Evolutionary conservation across 768 basidiomycete species (phyloP).

Genomic region (Xerocomellus amylosporus): DNA sequence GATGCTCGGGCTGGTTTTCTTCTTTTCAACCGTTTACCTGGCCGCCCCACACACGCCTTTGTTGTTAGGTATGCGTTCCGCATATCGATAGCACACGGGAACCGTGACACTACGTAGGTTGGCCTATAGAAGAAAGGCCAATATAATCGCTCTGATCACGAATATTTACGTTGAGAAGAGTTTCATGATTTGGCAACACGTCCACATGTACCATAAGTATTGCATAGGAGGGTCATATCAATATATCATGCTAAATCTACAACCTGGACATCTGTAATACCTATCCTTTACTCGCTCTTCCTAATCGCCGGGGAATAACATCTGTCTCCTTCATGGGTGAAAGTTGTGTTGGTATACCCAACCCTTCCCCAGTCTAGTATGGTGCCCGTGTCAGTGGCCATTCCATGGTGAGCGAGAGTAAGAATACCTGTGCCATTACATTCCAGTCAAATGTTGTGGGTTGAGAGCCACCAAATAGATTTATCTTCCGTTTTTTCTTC

Average conservation of each 20-base stretch:
- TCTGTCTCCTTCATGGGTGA: constrained; percentile 64
- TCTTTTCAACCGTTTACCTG: constrained; percentile 39
- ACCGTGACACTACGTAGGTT: constrained; percentile 38
- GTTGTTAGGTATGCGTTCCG: constrained; percentile 58
- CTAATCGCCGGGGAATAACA: constrained; percentile 44
- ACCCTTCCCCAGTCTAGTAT: constrained; percentile 35
- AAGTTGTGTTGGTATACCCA: constrained; percentile 64
- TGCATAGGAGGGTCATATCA: not conserved
- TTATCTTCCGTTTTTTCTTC: constrained; percentile 72
- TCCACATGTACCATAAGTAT: not conserved
- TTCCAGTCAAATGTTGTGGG: constrained; percentile 46
- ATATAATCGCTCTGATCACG: constrained; percentile 84
- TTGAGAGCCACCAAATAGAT: constrained; percentile 48
- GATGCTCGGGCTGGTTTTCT: not conserved
- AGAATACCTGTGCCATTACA: constrained; percentile 38
- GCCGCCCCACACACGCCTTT: constrained; percentile 46
- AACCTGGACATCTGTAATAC: not conserved
- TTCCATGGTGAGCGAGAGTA: not conserved
- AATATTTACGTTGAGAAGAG: constrained; percentile 67
- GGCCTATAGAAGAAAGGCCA: constrained; percentile 58
- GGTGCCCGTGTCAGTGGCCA: not conserved
- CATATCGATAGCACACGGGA: constrained; percentile 48
- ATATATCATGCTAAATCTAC: not conserved
- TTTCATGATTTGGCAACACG: constrained; percentile 83
- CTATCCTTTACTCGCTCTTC: constrained; percentile 27